Conservation (phyloP, 2,329 filamentous ascomycete species). For the Ceratocystis lukuohia region DNA sequence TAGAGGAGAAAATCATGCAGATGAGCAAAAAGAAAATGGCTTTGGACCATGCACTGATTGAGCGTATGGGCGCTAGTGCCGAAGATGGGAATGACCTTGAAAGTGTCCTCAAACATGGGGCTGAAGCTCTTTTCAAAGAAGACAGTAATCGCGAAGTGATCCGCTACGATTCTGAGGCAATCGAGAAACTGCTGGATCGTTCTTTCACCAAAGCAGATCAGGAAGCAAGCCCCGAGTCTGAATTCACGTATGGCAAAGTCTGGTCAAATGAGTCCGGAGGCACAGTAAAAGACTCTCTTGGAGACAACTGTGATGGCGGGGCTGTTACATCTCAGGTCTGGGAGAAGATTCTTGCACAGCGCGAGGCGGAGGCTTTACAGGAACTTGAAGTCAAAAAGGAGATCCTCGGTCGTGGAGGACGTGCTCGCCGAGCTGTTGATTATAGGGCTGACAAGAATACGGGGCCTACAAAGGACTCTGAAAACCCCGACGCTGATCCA, state of each 20-base stretch:
- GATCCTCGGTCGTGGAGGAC: conserved; percentile 72
- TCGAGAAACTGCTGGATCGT: conserved; percentile 86
- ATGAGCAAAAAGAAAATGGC: conserved; percentile 93
- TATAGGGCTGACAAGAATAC: conserved; percentile 3
- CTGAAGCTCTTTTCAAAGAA: conserved; percentile 72
- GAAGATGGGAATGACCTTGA: conserved; percentile 68
- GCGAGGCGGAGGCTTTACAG: conserved; percentile 64
- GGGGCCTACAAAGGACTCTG: conserved; percentile 23
- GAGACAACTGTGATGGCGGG: conserved; percentile 28
- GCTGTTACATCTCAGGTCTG: conserved; percentile 49
- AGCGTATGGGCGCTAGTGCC: conserved; percentile 77
- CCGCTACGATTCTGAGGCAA: conserved; percentile 62
- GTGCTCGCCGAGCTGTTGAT: conserved; percentile 42
- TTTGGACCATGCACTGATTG: conserved; percentile 86
- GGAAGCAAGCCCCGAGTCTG: conserved; percentile 36
- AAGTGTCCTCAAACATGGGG: conserved; percentile 76
- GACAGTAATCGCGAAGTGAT: conserved; percentile 58
- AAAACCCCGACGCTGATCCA: conserved; percentile 20
- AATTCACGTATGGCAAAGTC: conserved; percentile 78
- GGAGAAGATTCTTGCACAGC: conserved; percentile 77
- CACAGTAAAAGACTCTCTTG: conserved; percentile 48
- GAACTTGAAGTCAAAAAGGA: conserved; percentile 52
- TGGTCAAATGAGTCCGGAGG: conserved; percentile 73
- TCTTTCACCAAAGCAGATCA: conserved; percentile 55
- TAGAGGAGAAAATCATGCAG: conserved; percentile 92